phyloP scores from a whole-genome alignment of 2,329 filamentous ascomycete genomes.

The Xylaria sp. region DNA sequence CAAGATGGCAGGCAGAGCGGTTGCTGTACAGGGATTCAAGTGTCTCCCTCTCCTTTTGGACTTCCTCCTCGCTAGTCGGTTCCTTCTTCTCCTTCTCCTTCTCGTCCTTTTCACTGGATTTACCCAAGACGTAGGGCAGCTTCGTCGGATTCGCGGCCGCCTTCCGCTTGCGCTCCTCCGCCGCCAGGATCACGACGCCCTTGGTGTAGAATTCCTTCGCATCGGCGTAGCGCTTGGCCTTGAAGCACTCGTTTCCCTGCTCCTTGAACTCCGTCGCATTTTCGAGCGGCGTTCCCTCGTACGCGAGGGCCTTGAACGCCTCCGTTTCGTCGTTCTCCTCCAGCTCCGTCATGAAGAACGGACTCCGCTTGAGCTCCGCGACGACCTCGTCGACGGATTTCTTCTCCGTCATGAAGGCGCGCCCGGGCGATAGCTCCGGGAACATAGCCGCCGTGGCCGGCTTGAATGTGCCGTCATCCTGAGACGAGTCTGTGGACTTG shows the following conservation, averaged over 20 bases:
- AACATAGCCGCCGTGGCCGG: conserved; percentile 19
- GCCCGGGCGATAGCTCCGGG: conserved; percentile 44
- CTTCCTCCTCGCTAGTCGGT: conserved; percentile 51
- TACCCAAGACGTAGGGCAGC: conserved; percentile 21
- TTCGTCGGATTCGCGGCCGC: conserved; percentile 12
- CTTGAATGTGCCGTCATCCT: not conserved
- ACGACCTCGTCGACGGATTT: conserved; percentile 52
- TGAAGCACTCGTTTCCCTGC: conserved; percentile 85
- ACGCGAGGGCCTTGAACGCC: conserved; percentile 82
- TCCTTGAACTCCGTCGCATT: conserved; percentile 81
- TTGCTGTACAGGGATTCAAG: conserved; percentile 80
- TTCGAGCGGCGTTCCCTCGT: conserved; percentile 85
- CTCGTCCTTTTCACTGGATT: conserved; percentile 36
- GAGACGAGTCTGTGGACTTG: not conserved
- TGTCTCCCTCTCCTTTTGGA: conserved; percentile 47
- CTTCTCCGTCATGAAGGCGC: conserved; percentile 34
- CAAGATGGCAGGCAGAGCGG: conserved; percentile 82
- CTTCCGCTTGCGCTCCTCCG: conserved; percentile 54
- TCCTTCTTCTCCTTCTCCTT: conserved; percentile 25
- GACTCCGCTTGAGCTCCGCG: conserved; percentile 56
- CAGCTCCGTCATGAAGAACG: conserved; percentile 93
- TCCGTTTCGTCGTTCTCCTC: conserved; percentile 81
- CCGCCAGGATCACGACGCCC: conserved; percentile 66
- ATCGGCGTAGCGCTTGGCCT: conserved; percentile 66
- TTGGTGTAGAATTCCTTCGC: conserved; percentile 90